Evolutionary conservation across 441 rosid genomes (phyloP).

Genomic region (Adansonia rubrostipa): DNA sequence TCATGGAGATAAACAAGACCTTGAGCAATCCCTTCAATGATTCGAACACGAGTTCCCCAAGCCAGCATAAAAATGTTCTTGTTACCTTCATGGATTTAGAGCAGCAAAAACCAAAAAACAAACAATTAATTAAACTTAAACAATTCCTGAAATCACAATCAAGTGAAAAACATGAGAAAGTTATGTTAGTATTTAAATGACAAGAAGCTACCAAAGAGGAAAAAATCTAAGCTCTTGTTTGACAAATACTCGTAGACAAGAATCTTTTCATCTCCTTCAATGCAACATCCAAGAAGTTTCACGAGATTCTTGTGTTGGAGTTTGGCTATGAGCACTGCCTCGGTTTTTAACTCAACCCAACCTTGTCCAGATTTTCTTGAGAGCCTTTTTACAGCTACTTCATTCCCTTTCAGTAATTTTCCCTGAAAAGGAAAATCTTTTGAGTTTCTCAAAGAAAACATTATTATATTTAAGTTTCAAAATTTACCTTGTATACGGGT

Average conservation of each 20-base stretch:
- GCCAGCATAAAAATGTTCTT: neutral
- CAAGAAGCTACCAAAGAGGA: conserved; percentile 23
- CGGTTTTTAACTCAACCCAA: conserved; percentile 13
- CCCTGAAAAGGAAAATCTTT: conserved; percentile 2
- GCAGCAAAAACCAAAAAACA: too few relatives aligned
- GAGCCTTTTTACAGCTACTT: conserved; percentile 23
- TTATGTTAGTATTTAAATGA: neutral
- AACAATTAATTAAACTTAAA: neutral
- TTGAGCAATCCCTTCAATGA: conserved; percentile 20
- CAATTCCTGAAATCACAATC: neutral
- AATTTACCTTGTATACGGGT: conserved; percentile 15
- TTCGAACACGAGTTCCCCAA: conserved; percentile 4
- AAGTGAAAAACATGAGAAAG: neutral
- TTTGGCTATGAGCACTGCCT: conserved; percentile 26
- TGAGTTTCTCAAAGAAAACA: neutral
- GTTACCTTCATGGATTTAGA: conserved; percentile 6
- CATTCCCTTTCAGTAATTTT: conserved; percentile 17
- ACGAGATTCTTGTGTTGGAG: conserved; percentile 32
- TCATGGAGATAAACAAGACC: conserved; percentile 14
- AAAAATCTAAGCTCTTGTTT: conserved; percentile 24
- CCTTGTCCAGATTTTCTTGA: conserved; percentile 25
- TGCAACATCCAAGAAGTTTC: conserved; percentile 27
- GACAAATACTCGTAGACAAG: conserved; percentile 24
- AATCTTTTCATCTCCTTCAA: conserved; percentile 26
- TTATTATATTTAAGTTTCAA: neutral